Conservation (phyloP, 225 moss, liverwort and hornwort species). For the Lunularia cruciata region DNA sequence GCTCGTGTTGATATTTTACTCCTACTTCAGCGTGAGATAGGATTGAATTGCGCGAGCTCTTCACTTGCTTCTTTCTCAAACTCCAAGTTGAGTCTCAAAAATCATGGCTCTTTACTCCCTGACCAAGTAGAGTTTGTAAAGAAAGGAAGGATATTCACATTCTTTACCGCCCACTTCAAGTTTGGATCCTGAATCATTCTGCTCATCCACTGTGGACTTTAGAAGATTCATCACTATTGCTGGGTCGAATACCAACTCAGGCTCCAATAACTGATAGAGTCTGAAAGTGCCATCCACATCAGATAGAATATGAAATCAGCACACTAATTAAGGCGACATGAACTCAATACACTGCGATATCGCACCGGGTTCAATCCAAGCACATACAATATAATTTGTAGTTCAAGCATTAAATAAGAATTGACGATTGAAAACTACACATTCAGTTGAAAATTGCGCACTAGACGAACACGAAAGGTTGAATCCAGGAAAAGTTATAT, state of each 20-base stretch:
- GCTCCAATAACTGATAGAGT: not conserved
- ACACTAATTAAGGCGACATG: no score
- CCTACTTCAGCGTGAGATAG: not conserved
- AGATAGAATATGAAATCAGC: no score
- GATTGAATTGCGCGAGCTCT: not conserved
- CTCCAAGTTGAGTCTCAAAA: not conserved
- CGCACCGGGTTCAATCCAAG: no score
- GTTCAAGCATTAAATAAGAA: no score
- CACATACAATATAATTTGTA: no score
- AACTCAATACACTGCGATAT: no score
- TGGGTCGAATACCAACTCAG: not conserved
- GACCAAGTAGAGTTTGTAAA: slow-evolving; percentile 20
- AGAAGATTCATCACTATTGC: no score
- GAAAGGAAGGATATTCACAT: slow-evolving; percentile 21
- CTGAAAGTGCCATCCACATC: no score
- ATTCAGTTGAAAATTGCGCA: no score
- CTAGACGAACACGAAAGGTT: no score
- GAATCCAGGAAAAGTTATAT: no score
- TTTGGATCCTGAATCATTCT: not conserved
- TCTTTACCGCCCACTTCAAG: slow-evolving; percentile 12
- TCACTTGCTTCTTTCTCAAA: not conserved
- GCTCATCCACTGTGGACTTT: not conserved
- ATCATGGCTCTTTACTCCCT: slow-evolving; percentile 6
- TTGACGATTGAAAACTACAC: no score
- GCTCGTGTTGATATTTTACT: not conserved